Evolutionary conservation across 495 filamentous ascomycete species (phyloP), one percentile per base, ranked within the genome.

Genomic region (Cercophora sp.): DNA sequence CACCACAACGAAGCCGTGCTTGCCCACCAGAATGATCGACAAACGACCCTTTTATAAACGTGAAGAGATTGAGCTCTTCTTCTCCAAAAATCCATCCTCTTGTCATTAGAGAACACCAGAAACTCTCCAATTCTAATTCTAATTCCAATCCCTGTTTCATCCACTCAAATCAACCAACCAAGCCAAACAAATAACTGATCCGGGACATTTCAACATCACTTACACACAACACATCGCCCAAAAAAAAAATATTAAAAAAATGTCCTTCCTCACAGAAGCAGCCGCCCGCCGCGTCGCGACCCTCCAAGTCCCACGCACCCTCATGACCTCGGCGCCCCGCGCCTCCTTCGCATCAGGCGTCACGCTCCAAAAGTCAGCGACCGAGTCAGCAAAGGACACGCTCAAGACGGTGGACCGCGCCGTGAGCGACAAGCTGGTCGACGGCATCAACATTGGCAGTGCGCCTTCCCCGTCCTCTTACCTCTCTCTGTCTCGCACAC

Each of bases 371-470:
- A 80, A 79, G 63, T 58, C 67, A 3, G 66, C 70, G 5, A 60
- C 70, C 44, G 75, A 80, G 32, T 31, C 68, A 5, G 74, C 74
- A 44, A 81, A 78, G 63, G 77, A 80, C 47, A 69, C 67, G 10
- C 61, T 77, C 57, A 76, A 80, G 69, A 52, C 48, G 0, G 76
- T 78, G 15, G 75, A 81, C 60, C 68, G 75, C 36, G 69, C 70
- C 51, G 74, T 81, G 18, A 67, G 69, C 15, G 74, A 80, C 55
- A 81, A 80, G 70, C 46, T 80, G 1, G 77, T 81, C 26, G 77
- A 78, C 46, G 77, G 77, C 11, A 81, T 81, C 61, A 70, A 80
- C 52, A 64, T 69, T 50, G 70, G 72, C 34, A 52, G 79, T 81
- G 66, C 37, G 76, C 71, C 22, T 3, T 6, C 31, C 20, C 11